Evolutionary conservation across 2,329 filamentous ascomycete species (phyloP).

Genomic region (Fusarium compactum): DNA sequence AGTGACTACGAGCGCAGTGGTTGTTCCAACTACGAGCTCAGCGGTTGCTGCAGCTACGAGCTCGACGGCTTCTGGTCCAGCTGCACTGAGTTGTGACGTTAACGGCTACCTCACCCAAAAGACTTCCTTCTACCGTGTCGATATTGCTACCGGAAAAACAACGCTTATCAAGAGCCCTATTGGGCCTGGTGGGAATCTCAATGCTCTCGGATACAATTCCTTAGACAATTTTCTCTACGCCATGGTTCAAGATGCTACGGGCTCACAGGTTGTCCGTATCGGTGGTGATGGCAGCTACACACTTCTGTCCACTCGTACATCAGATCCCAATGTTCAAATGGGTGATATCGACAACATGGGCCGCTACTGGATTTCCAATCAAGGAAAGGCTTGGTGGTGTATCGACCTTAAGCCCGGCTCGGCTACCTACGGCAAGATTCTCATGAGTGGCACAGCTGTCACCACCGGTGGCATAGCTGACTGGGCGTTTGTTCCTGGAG

Average conservation of each 20-base stretch:
- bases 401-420: slow-evolving; percentile 40
- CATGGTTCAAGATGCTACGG: slow-evolving; percentile 18
- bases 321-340: slow-evolving; percentile 30
- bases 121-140: slow-evolving; percentile 33
- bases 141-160: slow-evolving; percentile 28
- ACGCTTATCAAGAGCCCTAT: slow-evolving; percentile 30
- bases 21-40: no score
- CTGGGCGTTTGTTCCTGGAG: slow-evolving; percentile 44
- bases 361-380: slow-evolving; percentile 40
- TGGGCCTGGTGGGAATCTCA: slow-evolving; percentile 40
- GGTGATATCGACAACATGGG: slow-evolving; percentile 44
- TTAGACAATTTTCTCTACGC: slow-evolving; percentile 41
- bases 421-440: slow-evolving; percentile 35
- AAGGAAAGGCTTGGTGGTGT: slow-evolving; percentile 40
- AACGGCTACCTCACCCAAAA: slow-evolving; percentile 40
- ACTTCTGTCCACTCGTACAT: slow-evolving; percentile 26
- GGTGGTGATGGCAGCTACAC: slow-evolving; percentile 36
- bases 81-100: slow-evolving; percentile 24
- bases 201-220: slow-evolving; percentile 39
- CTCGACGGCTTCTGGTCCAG: no score
- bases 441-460: slow-evolving; percentile 30
- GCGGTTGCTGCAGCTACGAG: no score
- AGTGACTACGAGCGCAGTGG: no score
- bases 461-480: slow-evolving; percentile 24
- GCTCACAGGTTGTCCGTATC: slow-evolving; percentile 41